A percentile compares a stretch with the other conserved stretches of the same genome.
These are phyloP conservation scores for Candida vaughaniae DNA, from an alignment of 805 yeast species.

Conservation along the genomic window DNA sequence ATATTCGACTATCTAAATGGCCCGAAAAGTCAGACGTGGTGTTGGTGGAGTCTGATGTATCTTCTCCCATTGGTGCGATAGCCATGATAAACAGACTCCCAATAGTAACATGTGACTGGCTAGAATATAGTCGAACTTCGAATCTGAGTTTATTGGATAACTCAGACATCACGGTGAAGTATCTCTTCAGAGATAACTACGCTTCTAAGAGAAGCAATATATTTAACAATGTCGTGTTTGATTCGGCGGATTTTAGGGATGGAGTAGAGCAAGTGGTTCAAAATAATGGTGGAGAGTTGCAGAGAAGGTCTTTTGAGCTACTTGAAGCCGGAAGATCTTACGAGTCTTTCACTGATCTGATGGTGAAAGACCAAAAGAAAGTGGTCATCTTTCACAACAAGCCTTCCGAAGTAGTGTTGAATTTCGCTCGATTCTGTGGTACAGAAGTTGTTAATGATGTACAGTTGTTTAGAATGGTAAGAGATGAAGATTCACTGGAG, in stretches of 20 bases:
- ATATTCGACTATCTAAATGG: conserved; percentile 1
- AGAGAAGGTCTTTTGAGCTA: conserved; percentile 3
- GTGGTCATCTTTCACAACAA: conserved; percentile 3
- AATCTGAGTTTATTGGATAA: neutral
- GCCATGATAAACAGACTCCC: conserved; percentile 6
- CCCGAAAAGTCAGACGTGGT: conserved; percentile 2
- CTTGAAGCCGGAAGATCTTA: conserved; percentile 3
- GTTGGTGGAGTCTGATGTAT: conserved; percentile 1
- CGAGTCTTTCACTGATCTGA: conserved; percentile 6
- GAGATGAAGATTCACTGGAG: neutral
- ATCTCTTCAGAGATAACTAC: conserved; percentile 3
- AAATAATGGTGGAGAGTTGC: conserved; percentile 5
- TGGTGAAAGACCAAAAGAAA: neutral
- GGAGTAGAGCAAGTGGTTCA: conserved; percentile 1
- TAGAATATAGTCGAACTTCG: neutral
- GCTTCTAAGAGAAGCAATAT: conserved; percentile 1
- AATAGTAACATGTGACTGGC: conserved; percentile 9
- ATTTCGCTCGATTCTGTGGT: conserved; percentile 5
- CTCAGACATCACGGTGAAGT: conserved; percentile 5
- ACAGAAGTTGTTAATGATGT: conserved; percentile 2
- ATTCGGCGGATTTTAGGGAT: conserved; percentile 5
- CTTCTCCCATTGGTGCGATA: conserved; percentile 2
- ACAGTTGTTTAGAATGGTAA: conserved; percentile 6
- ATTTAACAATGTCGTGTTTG: neutral
- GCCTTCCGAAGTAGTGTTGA: conserved; percentile 1